A percentile compares a stretch with the other conserved stretches of the same genome.
Evolutionary conservation across 139 green algal genomes (phyloP).

Genomic region (Coelastrella sp.): DNA sequence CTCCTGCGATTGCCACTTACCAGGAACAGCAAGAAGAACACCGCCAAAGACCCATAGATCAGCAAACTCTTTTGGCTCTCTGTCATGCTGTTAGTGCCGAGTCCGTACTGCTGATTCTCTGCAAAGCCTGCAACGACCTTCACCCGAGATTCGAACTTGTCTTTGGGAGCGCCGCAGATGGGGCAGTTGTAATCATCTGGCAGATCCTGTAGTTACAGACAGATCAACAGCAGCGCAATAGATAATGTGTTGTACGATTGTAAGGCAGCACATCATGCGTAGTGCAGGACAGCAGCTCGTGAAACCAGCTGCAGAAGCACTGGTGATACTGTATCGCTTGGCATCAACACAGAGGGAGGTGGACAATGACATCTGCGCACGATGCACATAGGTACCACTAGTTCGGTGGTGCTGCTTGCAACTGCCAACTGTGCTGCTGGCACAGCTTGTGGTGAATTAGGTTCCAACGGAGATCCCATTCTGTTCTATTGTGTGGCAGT

Average conservation of each 20-base stretch:
- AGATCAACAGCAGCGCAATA: too few species aligned
- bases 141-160: constrained; percentile 76
- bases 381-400: background rate
- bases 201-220: constrained; percentile 68
- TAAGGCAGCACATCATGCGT: too few species aligned
- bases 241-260: too few species aligned
- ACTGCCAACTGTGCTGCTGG: background rate
- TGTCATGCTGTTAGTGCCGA: constrained; percentile 95
- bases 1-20: background rate
- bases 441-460: too few species aligned
- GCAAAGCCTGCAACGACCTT: constrained; percentile 92
- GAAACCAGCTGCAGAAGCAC: too few species aligned
- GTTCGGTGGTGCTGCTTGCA: background rate
- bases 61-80: constrained; percentile 90
- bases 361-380: too few species aligned
- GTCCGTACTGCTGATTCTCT: constrained; percentile 94
- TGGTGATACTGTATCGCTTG: too few species aligned
- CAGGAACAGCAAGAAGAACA: constrained; percentile 94
- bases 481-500: too few species aligned
- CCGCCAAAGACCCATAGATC: constrained; percentile 90
- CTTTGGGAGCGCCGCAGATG: constrained; percentile 86
- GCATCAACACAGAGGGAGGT: too few species aligned
- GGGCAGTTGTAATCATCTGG: constrained; percentile 96
- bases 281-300: too few species aligned
- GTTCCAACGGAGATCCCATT: too few species aligned